These are phyloP conservation scores for Cytospora schulzeri DNA, from an alignment of 2,329 filamentous ascomycete species.

Conservation along the genomic window DNA sequence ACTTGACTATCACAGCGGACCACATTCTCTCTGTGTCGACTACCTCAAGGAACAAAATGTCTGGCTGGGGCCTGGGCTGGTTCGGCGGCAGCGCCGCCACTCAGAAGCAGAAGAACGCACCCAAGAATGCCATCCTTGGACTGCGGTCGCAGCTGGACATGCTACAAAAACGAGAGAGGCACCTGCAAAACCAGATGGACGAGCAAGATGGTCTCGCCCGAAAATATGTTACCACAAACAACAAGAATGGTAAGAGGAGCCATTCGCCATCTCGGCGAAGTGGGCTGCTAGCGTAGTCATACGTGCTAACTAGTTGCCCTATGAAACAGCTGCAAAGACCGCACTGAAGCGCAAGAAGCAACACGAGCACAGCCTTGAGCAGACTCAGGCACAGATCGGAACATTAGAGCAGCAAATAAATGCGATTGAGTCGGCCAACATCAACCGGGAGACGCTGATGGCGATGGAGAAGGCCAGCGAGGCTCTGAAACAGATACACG, in stretches of 20 bases:
- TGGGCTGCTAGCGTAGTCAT: background rate
- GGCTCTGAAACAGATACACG: slow-evolving; percentile 93
- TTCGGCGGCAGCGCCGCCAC: slow-evolving; percentile 83
- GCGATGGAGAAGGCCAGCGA: slow-evolving; percentile 90
- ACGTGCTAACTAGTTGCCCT: slow-evolving; percentile 31
- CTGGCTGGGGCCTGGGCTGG: slow-evolving; percentile 71
- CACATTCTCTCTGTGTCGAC: background rate
- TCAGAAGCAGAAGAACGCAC: slow-evolving; percentile 87
- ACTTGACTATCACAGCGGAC: background rate
- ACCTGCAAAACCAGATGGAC: slow-evolving; percentile 87
- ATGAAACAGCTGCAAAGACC: slow-evolving; percentile 74
- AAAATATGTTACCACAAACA: slow-evolving; percentile 88
- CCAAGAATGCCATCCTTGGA: slow-evolving; percentile 93
- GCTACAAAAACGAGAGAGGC: slow-evolving; percentile 94
- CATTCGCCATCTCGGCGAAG: slow-evolving; percentile 3
- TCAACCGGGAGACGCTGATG: slow-evolving; percentile 93
- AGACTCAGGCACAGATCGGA: slow-evolving; percentile 85
- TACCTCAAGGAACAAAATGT: slow-evolving; percentile 50
- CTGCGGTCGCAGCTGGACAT: slow-evolving; percentile 91
- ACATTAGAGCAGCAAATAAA: slow-evolving; percentile 96
- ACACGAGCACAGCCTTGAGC: slow-evolving; percentile 87
- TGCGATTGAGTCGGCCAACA: slow-evolving; percentile 95
- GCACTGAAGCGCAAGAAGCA: slow-evolving; percentile 93
- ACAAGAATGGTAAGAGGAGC: slow-evolving; percentile 75
- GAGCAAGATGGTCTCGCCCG: slow-evolving; percentile 87